Conservation (phyloP, 2,329 filamentous ascomycete species). For the Ophiostoma novo-ulmi region DNA sequence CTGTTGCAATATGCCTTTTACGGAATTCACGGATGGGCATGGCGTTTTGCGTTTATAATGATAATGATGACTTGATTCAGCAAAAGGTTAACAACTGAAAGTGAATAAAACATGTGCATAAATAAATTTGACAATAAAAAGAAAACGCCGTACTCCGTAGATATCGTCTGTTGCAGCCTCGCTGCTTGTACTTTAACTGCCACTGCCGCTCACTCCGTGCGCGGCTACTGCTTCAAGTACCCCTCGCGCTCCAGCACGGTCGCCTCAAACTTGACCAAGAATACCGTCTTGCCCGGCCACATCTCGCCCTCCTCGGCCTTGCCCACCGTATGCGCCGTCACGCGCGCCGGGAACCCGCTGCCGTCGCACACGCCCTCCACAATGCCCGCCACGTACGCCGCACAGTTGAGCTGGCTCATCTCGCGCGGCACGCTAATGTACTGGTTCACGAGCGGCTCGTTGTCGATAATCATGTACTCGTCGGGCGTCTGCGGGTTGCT, state of each 20-base stretch:
- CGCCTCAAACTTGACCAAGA: slow-evolving; percentile 86
- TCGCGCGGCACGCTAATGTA: slow-evolving; percentile 91
- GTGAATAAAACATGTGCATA: neutral
- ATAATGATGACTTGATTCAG: neutral
- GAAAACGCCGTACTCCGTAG: slow-evolving; percentile 13
- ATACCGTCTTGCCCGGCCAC: slow-evolving; percentile 96
- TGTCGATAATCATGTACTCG: slow-evolving; percentile 99
- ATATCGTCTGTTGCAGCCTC: neutral
- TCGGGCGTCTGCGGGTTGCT: slow-evolving; percentile 75
- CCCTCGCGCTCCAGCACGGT: slow-evolving; percentile 89
- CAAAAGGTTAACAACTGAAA: no score
- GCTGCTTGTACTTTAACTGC: neutral
- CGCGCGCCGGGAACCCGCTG: slow-evolving; percentile 79
- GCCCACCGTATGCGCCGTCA: slow-evolving; percentile 78
- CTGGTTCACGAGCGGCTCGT: slow-evolving; percentile 91
- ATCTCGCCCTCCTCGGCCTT: slow-evolving; percentile 62
- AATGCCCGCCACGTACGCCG: slow-evolving; percentile 89
- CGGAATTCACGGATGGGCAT: neutral
- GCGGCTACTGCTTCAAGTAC: slow-evolving; percentile 61
- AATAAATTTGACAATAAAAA: neutral
- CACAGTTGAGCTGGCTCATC: slow-evolving; percentile 95
- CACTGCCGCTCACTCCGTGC: neutral
- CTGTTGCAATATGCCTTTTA: neutral
- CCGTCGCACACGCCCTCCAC: slow-evolving; percentile 95
- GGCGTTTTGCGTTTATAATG: neutral